A percentile compares a stretch with the other conserved stretches of the same genome.
Conservation (phyloP, 768 basidiomycete species). For the Trametes cubensis region DNA sequence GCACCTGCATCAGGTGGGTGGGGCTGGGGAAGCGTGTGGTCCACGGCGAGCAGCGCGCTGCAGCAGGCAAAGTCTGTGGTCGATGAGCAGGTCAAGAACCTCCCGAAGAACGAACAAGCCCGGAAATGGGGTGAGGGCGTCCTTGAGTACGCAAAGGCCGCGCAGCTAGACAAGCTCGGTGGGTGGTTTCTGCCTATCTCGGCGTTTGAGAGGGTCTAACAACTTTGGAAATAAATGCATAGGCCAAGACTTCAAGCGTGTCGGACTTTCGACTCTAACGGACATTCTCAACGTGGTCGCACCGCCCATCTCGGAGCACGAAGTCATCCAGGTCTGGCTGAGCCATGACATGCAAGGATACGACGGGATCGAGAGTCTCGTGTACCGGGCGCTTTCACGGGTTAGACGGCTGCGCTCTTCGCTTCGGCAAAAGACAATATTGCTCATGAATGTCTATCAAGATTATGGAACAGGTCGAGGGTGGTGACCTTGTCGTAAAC, state of each 20-base stretch:
- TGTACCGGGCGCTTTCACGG: conserved; percentile 82
- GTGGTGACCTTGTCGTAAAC: conserved; percentile 89
- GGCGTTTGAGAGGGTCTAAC: background rate
- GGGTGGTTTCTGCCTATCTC: conserved; percentile 28
- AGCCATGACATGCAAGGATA: conserved; percentile 97
- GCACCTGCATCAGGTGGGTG: conserved; percentile 44
- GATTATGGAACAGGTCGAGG: conserved; percentile 95
- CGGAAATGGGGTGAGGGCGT: conserved; percentile 88
- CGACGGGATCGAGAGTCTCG: conserved; percentile 92
- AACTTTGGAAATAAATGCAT: conserved; percentile 15
- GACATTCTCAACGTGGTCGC: conserved; percentile 96
- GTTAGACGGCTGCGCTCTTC: conserved; percentile 46
- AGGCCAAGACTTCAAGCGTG: conserved; percentile 91
- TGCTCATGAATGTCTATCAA: conserved; percentile 16
- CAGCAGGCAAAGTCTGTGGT: conserved; percentile 87
- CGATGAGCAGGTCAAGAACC: conserved; percentile 89
- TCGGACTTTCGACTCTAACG: conserved; percentile 84
- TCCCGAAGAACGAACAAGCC: conserved; percentile 84
- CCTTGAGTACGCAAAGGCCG: conserved; percentile 81
- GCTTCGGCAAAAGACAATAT: conserved; percentile 6
- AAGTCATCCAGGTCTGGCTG: conserved; percentile 94
- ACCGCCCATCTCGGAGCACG: conserved; percentile 97
- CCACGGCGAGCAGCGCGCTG: conserved; percentile 78
- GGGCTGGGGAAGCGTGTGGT: conserved; percentile 93
- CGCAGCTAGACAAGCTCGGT: conserved; percentile 91